Percentiles rank a stretch among this genome's conserved stretches.
These are phyloP conservation scores for Iris pallida DNA, from an alignment of 116 monocot genomes.

Conservation along the genomic window DNA sequence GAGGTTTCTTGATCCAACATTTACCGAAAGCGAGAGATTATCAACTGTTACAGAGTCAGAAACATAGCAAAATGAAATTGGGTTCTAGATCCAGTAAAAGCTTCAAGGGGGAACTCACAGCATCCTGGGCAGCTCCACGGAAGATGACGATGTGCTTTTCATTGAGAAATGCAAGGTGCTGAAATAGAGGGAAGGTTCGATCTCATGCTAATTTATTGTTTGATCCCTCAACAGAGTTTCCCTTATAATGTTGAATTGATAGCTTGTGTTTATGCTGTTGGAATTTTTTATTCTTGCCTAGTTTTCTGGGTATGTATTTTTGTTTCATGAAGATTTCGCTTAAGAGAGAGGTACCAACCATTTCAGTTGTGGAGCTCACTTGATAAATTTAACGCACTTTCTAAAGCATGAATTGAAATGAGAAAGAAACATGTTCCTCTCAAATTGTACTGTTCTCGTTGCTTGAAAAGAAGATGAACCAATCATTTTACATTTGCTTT, in stretches of 20 bases:
- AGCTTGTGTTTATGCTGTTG: constrained; percentile 11
- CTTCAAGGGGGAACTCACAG: not conserved
- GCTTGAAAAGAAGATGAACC: constrained; percentile 8
- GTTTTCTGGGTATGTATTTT: constrained; percentile 24
- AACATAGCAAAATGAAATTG: constrained; percentile 17
- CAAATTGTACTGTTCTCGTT: not conserved
- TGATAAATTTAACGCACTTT: constrained; percentile 9
- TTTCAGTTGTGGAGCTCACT: constrained; percentile 7
- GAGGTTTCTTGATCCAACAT: constrained; percentile 77
- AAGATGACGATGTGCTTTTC: not conserved
- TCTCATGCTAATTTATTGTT: not conserved
- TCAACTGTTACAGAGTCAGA: constrained; percentile 51
- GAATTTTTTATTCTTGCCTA: constrained; percentile 41
- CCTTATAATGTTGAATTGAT: not conserved
- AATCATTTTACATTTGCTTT: not conserved
- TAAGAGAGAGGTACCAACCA: constrained; percentile 5
- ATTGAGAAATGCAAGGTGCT: constrained; percentile 1
- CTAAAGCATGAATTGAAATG: constrained; percentile 12
- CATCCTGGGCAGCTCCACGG: not conserved
- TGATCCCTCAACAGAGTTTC: constrained; percentile 3
- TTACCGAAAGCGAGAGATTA: constrained; percentile 55
- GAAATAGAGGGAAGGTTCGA: not conserved
- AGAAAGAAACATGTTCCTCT: not conserved
- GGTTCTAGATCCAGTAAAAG: constrained; percentile 8
- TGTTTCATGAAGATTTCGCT: constrained; percentile 29